Percentiles rank a stretch among this genome's conserved stretches.
Conservation (phyloP, 2,329 filamentous ascomycete species). For the Aureobasidium sp. region DNA sequence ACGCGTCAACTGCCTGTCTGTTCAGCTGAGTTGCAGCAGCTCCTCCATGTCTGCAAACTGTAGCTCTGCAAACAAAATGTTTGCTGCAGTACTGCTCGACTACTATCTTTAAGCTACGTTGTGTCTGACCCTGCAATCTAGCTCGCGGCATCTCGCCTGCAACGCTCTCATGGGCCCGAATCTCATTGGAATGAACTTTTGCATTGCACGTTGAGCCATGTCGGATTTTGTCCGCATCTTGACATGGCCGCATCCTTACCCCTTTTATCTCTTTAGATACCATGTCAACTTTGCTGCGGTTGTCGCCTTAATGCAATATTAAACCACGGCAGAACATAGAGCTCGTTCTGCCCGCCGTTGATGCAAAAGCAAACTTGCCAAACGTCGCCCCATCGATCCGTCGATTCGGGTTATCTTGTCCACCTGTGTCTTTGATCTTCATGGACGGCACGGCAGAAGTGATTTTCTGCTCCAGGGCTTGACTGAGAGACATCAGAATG, state of each 20-base stretch:
- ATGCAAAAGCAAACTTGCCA: neutral
- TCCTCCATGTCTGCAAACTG: too few species aligned
- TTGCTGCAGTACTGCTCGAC: neutral
- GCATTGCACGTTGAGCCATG: slow-evolving; percentile 2
- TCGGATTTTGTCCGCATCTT: neutral
- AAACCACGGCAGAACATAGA: neutral
- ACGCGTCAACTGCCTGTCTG: too few species aligned
- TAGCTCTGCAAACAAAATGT: too few species aligned
- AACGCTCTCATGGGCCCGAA: neutral
- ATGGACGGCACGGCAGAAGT: neutral
- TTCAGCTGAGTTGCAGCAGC: too few species aligned
- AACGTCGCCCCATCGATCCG: neutral
- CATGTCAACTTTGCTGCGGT: neutral
- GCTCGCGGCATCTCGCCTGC: neutral
- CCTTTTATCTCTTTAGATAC: neutral
- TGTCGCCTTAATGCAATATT: neutral
- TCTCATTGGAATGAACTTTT: neutral
- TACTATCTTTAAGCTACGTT: neutral
- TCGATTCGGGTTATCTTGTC: neutral
- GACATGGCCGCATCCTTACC: neutral
- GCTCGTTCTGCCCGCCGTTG: neutral
- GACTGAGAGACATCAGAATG: neutral
- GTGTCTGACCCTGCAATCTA: neutral
- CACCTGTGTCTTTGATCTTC: neutral
- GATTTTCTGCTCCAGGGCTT: neutral